These are phyloP conservation scores for Tolypocladium ophioglossoides DNA, from an alignment of 2,329 filamentous ascomycete species.

Conservation along the genomic window DNA sequence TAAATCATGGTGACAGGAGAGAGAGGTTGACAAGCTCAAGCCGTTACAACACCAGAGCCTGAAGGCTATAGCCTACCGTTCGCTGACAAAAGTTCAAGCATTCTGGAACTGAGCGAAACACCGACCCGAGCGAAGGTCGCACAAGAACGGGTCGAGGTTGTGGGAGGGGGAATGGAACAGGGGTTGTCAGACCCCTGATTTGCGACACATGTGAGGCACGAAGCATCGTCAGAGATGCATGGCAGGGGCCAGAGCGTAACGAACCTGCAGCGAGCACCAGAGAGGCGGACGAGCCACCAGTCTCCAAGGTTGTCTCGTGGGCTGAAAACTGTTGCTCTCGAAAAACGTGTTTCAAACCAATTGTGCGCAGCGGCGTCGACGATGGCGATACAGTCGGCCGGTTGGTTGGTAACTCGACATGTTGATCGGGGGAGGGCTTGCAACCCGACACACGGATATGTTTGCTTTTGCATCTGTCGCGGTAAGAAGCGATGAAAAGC, in stretches of 20 bases:
- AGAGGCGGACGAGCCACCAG: not conserved
- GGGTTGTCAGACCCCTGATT: constrained; percentile 23
- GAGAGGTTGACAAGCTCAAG: not conserved
- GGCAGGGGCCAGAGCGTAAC: constrained; percentile 2
- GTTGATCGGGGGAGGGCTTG: not conserved
- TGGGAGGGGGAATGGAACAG: constrained; percentile 9
- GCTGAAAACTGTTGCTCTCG: not conserved
- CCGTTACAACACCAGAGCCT: not conserved
- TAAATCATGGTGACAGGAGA: not conserved
- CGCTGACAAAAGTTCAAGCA: not conserved
- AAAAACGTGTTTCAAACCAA: not conserved
- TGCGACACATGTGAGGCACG: constrained; percentile 39
- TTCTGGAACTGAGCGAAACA: not conserved
- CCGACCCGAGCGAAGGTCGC: constrained; percentile 3
- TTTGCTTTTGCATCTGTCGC: not conserved
- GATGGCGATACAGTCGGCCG: not conserved
- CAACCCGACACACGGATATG: not conserved
- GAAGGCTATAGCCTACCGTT: not conserved
- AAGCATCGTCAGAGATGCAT: constrained; percentile 5
- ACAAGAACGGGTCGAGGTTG: constrained; percentile 6
- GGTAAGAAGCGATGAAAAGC: not conserved
- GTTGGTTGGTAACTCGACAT: not conserved
- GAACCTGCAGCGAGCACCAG: not conserved
- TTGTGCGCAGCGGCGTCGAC: not conserved
- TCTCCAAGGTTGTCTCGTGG: not conserved